phyloP scores from a whole-genome alignment of 2,329 filamentous ascomycete genomes.

The Fusarium sp. region DNA sequence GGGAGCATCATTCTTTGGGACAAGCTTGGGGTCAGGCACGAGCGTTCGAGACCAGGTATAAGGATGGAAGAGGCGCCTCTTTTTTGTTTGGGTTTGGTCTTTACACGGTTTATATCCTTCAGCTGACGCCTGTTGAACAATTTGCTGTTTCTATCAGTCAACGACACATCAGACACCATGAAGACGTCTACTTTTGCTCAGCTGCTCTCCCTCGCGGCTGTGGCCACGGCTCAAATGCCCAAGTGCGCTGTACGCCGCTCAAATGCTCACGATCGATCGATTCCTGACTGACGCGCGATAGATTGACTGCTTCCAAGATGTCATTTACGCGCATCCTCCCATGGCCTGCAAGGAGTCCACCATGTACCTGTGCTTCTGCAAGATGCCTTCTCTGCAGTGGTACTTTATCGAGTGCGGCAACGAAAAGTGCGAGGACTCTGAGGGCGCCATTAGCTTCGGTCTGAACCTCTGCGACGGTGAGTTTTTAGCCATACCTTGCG shows the following conservation, averaged over 20 bases:
- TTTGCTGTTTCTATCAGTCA: background rate
- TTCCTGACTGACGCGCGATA: background rate
- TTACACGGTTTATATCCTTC: background rate
- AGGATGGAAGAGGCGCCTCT: background rate
- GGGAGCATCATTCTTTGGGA: constrained; percentile 26
- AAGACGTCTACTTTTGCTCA: constrained; percentile 21
- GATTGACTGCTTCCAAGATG: constrained; percentile 45
- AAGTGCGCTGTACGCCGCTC: constrained; percentile 32
- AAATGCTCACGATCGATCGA: fast-evolving
- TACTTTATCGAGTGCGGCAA: constrained; percentile 42
- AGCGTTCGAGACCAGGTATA: constrained; percentile 5
- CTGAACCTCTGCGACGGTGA: constrained; percentile 49
- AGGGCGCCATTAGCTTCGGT: constrained; percentile 37
- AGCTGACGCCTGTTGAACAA: background rate
- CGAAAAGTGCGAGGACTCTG: constrained; percentile 14
- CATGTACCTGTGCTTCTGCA: constrained; percentile 50
- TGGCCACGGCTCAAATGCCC: constrained; percentile 5
- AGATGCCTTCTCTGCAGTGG: constrained; percentile 36
- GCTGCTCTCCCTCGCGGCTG: constrained; percentile 21
- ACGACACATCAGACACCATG: constrained; percentile 10
- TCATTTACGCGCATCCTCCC: constrained; percentile 46
- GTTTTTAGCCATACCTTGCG: background rate
- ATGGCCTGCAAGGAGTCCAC: constrained; percentile 45
- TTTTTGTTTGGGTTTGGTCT: background rate
- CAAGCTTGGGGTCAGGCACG: constrained; percentile 7